phyloP scores from a whole-genome alignment of 2,329 filamentous ascomycete species.

The Claviceps arundinis region DNA sequence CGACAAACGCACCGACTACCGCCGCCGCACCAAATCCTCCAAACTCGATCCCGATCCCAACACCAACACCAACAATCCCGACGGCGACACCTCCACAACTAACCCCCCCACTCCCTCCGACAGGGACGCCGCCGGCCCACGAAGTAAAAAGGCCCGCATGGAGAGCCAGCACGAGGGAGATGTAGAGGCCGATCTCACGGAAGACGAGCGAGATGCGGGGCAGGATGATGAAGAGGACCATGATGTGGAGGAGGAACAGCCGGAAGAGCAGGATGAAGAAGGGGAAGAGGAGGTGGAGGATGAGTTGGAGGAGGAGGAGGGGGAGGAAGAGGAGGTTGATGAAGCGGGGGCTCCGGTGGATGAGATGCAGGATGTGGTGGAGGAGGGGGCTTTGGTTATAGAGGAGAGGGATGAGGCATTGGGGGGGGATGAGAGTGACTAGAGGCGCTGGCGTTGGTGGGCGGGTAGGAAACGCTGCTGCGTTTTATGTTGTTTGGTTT shows the following conservation, averaged over 20 bases:
- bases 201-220: slow-evolving; percentile 28
- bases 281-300: slow-evolving; percentile 25
- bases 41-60: slow-evolving; percentile 25
- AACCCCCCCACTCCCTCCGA: slow-evolving; percentile 18
- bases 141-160: slow-evolving; percentile 33
- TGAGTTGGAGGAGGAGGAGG: slow-evolving; percentile 1
- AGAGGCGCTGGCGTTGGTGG: not conserved
- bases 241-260: slow-evolving; percentile 30
- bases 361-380: slow-evolving; percentile 39
- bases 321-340: slow-evolving; percentile 26
- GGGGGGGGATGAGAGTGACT: slow-evolving; percentile 49
- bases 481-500: too few relatives aligned
- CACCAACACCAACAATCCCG: not conserved
- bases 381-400: slow-evolving; percentile 30
- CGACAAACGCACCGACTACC: slow-evolving; percentile 61
- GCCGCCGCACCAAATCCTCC: slow-evolving; percentile 50
- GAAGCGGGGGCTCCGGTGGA: slow-evolving; percentile 26
- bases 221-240: slow-evolving; percentile 26
- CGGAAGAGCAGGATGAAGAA: slow-evolving; percentile 27
- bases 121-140: slow-evolving; percentile 22
- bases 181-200: slow-evolving; percentile 13
- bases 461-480: not conserved
- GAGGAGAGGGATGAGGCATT: slow-evolving; percentile 47
- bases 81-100: slow-evolving; percentile 24
- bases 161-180: slow-evolving; percentile 12